These are phyloP conservation scores for Sherardia arvensis DNA, from an alignment of 257 asterid genomes.

Conservation along the genomic window DNA sequence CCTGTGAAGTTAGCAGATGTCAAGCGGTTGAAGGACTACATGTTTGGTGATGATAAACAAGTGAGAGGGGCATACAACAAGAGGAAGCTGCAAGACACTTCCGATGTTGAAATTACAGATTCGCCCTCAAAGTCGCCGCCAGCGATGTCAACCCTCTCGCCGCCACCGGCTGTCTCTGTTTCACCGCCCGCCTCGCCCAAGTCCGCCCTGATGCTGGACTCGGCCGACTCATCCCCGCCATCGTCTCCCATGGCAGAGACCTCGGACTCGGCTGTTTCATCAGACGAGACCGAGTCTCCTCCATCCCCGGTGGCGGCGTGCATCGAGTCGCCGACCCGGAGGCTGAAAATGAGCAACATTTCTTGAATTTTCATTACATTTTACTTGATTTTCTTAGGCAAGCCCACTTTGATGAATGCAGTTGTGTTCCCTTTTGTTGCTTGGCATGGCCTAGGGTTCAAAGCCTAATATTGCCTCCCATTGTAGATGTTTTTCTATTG, in stretches of 20 bases:
- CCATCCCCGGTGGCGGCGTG: constrained; percentile 22
- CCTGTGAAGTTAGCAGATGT: constrained; percentile 79
- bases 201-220: constrained; percentile 8
- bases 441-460: constrained; percentile 21
- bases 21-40: constrained; percentile 55
- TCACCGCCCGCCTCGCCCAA: constrained; percentile 22
- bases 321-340: constrained; percentile 40
- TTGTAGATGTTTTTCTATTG: constrained; percentile 21
- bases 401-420: constrained; percentile 1
- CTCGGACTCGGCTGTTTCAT: neutral
- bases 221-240: constrained; percentile 19
- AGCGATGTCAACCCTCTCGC: constrained; percentile 12
- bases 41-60: constrained; percentile 57
- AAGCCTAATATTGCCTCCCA: constrained; percentile 8
- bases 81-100: constrained; percentile 49
- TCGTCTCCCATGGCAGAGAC: constrained; percentile 25
- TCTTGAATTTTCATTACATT: constrained; percentile 1
- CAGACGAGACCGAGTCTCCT: neutral
- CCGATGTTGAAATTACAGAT: constrained; percentile 12
- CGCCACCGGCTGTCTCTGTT: constrained; percentile 18
- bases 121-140: constrained; percentile 34
- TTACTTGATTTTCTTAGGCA: constrained; percentile 7
- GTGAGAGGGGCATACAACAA: constrained; percentile 54
- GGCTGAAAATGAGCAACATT: constrained; percentile 24
- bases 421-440: constrained; percentile 12